Evolutionary conservation across 352 stramenopile species (phyloP).

Genomic region (Blastocystis sp.): DNA sequence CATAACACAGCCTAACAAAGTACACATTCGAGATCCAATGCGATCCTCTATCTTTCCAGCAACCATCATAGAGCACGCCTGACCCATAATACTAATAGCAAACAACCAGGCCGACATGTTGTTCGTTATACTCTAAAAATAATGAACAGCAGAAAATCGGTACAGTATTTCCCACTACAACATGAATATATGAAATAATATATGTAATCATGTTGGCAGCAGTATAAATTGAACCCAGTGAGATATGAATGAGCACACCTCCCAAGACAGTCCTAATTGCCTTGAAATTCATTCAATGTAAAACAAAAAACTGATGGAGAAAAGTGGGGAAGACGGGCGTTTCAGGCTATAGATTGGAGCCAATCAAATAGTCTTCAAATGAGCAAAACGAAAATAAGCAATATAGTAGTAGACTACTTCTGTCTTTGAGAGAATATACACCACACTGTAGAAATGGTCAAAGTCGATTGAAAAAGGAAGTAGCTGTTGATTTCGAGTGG

Average conservation of each 20-base stretch:
- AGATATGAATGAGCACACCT: conserved; percentile 45
- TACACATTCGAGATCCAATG: neutral
- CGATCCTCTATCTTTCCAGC: conserved; percentile 12
- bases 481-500: neutral
- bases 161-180: neutral
- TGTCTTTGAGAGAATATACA: no score
- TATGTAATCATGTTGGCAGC: conserved; percentile 60
- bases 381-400: no score
- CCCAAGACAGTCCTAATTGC: conserved; percentile 36
- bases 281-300: conserved; percentile 41
- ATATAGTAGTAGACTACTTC: no score
- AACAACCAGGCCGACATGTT: conserved; percentile 51
- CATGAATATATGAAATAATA: conserved; percentile 59
- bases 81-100: conserved; percentile 58
- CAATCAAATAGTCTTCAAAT: neutral
- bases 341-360: neutral
- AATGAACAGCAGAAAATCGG: neutral
- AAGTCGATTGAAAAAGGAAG: no score
- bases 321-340: neutral
- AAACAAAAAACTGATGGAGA: conserved; percentile 28
- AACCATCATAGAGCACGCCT: conserved; percentile 57
- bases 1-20: conserved; percentile 4
- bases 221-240: conserved; percentile 49
- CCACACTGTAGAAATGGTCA: no score
- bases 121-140: conserved; percentile 16